Evolutionary conservation across 305 asterid species (phyloP), one percentile per base, ranked within the genome.

Genomic region (Solanum hybrid): DNA sequence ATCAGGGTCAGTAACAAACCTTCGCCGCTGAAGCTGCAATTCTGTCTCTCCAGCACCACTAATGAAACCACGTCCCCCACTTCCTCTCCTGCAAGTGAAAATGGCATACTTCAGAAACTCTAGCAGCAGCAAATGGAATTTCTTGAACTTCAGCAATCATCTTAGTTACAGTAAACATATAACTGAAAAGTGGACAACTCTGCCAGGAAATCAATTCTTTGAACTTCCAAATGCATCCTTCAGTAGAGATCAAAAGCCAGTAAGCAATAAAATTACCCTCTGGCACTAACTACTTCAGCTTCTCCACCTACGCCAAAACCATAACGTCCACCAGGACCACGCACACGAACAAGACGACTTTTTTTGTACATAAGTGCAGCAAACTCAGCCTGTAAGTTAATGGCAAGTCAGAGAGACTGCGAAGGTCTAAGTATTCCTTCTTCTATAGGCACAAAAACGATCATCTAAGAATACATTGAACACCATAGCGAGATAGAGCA

Each of bases 31-130:
- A 90, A 97, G 99, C 92, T 97, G 98, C 93, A 97, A 97, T 93
- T 97, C 99, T 77, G 99, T 95, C 94, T 97, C 99, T 93, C 99
- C 99, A 89, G 99, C 98, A 91, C 99, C 99, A 88, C 99, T 95
- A 78, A 96, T 95, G 90, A 97, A 97, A 86, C 99, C 99, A 88
- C 95, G 98, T 38, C 99, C 99, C 88, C 98, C 99, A 40, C 99
- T 96, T 93, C 98, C 99, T 94, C 99, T 96, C 99, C 99, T 97
- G 95, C 91, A 93, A 93, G 91, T 86, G 66, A 91, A 45, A n/a
- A 87, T 27, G 84, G 78, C 3, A 40, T 85, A 86, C 86, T 90
- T 92, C 88, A 91, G 72, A 92, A 88, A 79, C 27, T 69, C 66
- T 87, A 34, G 90, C 85, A 29, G 32, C 85, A 77, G 90, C 45